Conservation (phyloP, 257 asterid species). For the Handroanthus guayacan region DNA sequence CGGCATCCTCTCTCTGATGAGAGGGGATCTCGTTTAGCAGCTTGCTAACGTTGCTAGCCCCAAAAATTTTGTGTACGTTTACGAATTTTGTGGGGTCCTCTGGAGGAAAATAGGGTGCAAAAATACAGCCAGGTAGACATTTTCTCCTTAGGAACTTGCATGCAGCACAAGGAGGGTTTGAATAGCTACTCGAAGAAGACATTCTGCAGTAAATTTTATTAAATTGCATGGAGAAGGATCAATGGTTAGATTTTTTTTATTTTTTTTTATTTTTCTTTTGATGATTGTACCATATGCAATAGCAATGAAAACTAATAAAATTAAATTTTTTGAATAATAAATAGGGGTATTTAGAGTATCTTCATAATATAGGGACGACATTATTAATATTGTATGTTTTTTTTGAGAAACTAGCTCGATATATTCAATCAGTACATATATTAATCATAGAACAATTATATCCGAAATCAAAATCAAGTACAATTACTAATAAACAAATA, state of each 20-base stretch:
- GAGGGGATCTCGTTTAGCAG: constrained; percentile 68
- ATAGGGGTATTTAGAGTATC: too few species aligned
- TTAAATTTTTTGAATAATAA: too few species aligned
- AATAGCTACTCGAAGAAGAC: constrained; percentile 60
- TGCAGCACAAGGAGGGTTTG: constrained; percentile 89
- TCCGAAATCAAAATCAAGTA: too few species aligned
- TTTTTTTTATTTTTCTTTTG: too few species aligned
- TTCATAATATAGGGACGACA: too few species aligned
- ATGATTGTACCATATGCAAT: too few species aligned
- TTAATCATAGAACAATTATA: too few species aligned
- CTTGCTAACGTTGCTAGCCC: constrained; percentile 81
- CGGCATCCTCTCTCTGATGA: constrained; percentile 80
- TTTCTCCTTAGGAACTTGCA: constrained; percentile 81
- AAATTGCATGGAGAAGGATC: not conserved
- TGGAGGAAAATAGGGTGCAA: constrained; percentile 76
- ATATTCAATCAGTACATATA: too few species aligned
- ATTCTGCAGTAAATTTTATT: constrained; percentile 26
- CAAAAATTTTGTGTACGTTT: constrained; percentile 78
- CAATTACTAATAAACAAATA: too few species aligned
- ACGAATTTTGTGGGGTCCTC: constrained; percentile 77
- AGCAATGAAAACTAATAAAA: not conserved
- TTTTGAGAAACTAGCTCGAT: too few species aligned
- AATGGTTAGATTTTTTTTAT: not conserved
- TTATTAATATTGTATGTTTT: too few species aligned
- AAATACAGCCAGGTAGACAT: constrained; percentile 69